Evolutionary conservation across 371 early-diverging fungal species (phyloP).

Genomic region (Mucor saturninus): DNA sequence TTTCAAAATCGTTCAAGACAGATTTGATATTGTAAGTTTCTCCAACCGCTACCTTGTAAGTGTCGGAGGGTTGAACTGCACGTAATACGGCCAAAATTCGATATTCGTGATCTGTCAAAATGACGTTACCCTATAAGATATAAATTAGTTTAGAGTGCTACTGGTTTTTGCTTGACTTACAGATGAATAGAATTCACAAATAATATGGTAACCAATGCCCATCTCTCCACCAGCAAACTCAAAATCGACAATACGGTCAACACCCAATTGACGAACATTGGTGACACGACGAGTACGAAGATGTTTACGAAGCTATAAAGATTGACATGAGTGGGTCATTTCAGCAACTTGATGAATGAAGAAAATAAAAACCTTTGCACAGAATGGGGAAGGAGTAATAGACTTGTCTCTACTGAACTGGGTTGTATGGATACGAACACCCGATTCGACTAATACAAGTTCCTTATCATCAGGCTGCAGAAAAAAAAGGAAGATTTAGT

Average conservation of each 20-base stretch:
- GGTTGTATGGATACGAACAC: slow-evolving; percentile 93
- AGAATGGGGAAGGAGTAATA: slow-evolving; percentile 84
- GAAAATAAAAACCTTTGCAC: slow-evolving; percentile 68
- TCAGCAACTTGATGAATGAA: neutral
- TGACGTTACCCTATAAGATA: slow-evolving; percentile 83
- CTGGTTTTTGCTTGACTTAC: slow-evolving; percentile 41
- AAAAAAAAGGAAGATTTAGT: neutral
- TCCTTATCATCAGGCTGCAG: slow-evolving; percentile 83
- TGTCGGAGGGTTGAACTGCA: slow-evolving; percentile 82
- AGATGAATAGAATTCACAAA: slow-evolving; percentile 93
- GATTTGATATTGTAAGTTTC: slow-evolving; percentile 69
- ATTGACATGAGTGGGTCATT: neutral
- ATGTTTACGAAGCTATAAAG: slow-evolving; percentile 83
- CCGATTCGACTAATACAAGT: slow-evolving; percentile 90
- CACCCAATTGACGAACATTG: slow-evolving; percentile 84
- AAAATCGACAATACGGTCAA: slow-evolving; percentile 94
- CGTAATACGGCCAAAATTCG: slow-evolving; percentile 86
- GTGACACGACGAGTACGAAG: slow-evolving; percentile 84
- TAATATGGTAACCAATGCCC: slow-evolving; percentile 83
- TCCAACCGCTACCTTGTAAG: slow-evolving; percentile 78
- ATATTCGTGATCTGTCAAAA: slow-evolving; percentile 90
- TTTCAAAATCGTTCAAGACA: slow-evolving; percentile 62
- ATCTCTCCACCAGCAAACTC: slow-evolving; percentile 80
- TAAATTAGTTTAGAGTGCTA: neutral
- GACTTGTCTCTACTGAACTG: slow-evolving; percentile 87